phyloP scores from a whole-genome alignment of 1,284 basidiomycete species.

The Kwoniella shivajii region DNA sequence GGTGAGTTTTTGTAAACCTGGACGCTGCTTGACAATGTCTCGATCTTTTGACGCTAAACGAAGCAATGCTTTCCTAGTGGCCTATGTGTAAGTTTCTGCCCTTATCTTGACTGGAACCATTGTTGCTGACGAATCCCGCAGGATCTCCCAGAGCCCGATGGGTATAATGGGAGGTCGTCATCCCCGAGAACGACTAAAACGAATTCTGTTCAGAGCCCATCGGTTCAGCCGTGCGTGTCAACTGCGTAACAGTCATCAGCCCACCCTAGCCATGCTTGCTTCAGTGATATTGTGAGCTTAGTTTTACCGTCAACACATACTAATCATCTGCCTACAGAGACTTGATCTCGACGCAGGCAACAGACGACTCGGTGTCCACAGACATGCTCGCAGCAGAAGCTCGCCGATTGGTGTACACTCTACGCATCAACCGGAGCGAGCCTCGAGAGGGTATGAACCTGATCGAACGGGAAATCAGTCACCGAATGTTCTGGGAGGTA shows the following conservation, averaged over 20 bases:
- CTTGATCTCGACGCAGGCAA: neutral
- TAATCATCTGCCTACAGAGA: neutral
- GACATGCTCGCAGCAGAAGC: neutral
- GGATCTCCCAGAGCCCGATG: neutral
- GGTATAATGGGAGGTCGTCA: neutral
- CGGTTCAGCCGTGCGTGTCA: neutral
- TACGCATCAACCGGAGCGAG: neutral
- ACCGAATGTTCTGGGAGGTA: constrained; percentile 1
- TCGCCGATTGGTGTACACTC: neutral
- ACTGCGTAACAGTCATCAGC: neutral
- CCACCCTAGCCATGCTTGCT: neutral
- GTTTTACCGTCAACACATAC: neutral
- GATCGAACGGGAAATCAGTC: neutral
- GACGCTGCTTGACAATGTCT: too few relatives aligned
- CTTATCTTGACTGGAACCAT: too few relatives aligned
- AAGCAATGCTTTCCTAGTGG: neutral
- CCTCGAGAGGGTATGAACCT: neutral
- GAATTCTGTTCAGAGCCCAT: neutral
- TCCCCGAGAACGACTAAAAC: neutral
- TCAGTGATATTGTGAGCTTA: neutral
- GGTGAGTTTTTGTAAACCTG: neutral
- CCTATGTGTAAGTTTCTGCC: neutral
- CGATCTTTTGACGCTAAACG: too few relatives aligned
- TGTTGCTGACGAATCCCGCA: too few relatives aligned
- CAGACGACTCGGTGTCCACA: neutral